Conservation (phyloP, 306 rosid genomes). For the Astragalus membranaceus region DNA sequence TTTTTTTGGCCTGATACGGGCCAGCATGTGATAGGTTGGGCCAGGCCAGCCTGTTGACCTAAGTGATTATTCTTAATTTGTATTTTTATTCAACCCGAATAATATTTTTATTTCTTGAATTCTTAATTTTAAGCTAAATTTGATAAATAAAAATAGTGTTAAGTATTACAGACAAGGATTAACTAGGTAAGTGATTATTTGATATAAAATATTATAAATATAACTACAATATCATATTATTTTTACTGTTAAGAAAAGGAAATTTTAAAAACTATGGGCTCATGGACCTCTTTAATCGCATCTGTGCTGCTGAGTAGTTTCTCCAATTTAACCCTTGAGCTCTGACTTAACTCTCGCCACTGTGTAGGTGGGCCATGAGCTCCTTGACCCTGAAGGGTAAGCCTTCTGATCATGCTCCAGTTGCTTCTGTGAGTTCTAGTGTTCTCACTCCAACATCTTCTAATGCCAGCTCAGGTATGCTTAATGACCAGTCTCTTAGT, state of each 20-base stretch:
- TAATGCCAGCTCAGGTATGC: constrained; percentile 63
- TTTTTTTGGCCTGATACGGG: neutral
- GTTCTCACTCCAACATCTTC: constrained; percentile 47
- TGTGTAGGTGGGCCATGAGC: constrained; percentile 98
- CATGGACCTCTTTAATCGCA: neutral
- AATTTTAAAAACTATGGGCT: neutral
- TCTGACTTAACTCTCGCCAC: constrained; percentile 11
- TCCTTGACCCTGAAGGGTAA: constrained; percentile 92
- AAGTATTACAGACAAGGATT: no score
- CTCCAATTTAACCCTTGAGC: neutral
- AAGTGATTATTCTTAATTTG: no score
- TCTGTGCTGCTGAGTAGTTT: constrained; percentile 8
- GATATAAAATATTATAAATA: no score
- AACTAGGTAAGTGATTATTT: neutral
- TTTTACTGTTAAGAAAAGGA: neutral
- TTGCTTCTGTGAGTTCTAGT: constrained; percentile 52
- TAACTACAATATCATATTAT: no score
- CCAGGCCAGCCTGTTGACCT: no score
- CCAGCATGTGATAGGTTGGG: neutral
- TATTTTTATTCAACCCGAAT: no score
- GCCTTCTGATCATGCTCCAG: constrained; percentile 81
- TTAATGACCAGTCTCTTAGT: neutral
- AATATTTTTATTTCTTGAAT: neutral
- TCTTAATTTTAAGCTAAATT: neutral
- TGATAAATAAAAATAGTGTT: neutral